Percentiles rank a stretch among this genome's conserved stretches.
These are phyloP conservation scores for Poa annua DNA, from an alignment of 176 grass and related monocot species.

Conservation along the genomic window DNA sequence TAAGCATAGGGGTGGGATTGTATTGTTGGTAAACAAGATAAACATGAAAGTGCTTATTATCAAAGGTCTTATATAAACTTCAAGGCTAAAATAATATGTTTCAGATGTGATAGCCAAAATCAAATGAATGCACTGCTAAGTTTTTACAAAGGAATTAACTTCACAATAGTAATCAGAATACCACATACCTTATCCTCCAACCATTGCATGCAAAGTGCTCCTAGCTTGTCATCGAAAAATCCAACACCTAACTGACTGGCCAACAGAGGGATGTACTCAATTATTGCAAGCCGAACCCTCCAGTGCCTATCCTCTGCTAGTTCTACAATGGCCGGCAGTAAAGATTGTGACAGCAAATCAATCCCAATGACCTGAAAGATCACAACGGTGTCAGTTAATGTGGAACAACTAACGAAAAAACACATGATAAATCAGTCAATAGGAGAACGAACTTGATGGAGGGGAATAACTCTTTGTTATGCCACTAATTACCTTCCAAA, in stretches of 20 bases:
- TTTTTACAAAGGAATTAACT: not conserved
- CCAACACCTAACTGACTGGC: conserved; percentile 91
- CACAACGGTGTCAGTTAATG: not conserved
- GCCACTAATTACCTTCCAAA: not conserved
- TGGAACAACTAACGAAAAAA: not conserved
- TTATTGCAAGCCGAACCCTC: conserved; percentile 95
- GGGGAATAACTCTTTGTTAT: not conserved
- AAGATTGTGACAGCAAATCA: conserved; percentile 89
- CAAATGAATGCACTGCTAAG: not conserved
- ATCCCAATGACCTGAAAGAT: conserved; percentile 91
- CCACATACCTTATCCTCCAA: conserved; percentile 86
- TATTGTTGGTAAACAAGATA: not conserved
- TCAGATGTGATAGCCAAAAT: not conserved
- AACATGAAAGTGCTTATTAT: not conserved
- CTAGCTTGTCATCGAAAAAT: conserved; percentile 94
- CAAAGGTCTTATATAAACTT: not conserved
- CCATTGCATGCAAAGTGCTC: conserved; percentile 98
- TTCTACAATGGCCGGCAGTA: conserved; percentile 89
- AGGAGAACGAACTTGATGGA: not conserved
- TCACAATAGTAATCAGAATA: conserved; percentile 17
- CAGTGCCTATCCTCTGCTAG: conserved; percentile 96
- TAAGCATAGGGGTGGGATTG: not conserved
- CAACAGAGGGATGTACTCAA: conserved; percentile 93
- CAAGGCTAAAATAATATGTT: not conserved
- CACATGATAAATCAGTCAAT: not conserved